Percentiles rank a stretch among this genome's conserved stretches.
Conservation (phyloP, 2,329 filamentous ascomycete genomes). For the Fusarium buharicum region DNA sequence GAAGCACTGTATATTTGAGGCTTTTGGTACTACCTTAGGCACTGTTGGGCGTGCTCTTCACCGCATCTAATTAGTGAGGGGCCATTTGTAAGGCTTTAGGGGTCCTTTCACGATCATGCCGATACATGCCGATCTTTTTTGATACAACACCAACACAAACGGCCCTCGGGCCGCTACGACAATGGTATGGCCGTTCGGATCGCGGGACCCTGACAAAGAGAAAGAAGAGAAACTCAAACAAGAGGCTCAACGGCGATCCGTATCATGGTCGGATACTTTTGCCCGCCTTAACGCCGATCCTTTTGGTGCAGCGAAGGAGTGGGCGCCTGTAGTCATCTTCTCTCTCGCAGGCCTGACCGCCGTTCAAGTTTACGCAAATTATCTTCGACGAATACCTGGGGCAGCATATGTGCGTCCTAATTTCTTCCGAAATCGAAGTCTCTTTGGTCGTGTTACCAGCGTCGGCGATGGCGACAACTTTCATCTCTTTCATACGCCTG, state of each 20-base stretch:
- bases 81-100: slow-evolving; percentile 17
- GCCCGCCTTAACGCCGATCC: slow-evolving; percentile 42
- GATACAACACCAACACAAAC: slow-evolving; percentile 34
- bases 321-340: slow-evolving; percentile 53
- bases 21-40: neutral
- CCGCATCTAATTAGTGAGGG: slow-evolving; percentile 42
- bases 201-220: slow-evolving; percentile 42
- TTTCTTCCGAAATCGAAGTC: slow-evolving; percentile 77
- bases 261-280: slow-evolving; percentile 56
- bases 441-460: slow-evolving; percentile 89
- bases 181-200: slow-evolving; percentile 57
- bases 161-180: slow-evolving; percentile 48
- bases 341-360: slow-evolving; percentile 53
- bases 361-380: slow-evolving; percentile 72
- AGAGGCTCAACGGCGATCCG: slow-evolving; percentile 41
- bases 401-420: slow-evolving; percentile 77
- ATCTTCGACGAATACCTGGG: slow-evolving; percentile 85
- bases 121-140: slow-evolving; percentile 27
- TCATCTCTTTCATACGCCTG: slow-evolving; percentile 92
- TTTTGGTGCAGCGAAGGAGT: slow-evolving; percentile 53
- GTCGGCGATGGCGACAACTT: slow-evolving; percentile 98
- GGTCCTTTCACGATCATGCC: slow-evolving; percentile 23
- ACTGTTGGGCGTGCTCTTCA: slow-evolving; percentile 9
- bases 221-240: slow-evolving; percentile 30
- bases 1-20: neutral